phyloP scores from a whole-genome alignment of 495 filamentous ascomycete species.

The Tuber microsphaerosporum region DNA sequence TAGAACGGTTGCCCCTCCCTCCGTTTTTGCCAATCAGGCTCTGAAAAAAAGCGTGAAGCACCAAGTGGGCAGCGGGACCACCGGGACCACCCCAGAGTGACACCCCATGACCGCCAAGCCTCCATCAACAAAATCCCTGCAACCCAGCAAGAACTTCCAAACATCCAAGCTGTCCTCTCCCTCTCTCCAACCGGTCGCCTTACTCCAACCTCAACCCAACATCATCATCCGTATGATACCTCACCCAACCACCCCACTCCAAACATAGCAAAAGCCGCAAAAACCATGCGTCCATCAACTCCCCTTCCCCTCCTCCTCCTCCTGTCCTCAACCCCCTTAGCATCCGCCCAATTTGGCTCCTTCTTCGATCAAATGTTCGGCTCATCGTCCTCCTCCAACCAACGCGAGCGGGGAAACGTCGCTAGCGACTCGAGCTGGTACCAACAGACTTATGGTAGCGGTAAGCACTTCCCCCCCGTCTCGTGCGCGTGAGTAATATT shows the following conservation, averaged over 20 bases:
- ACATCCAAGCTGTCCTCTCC: neutral
- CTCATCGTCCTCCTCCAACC: constrained; percentile 47
- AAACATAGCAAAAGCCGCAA: neutral
- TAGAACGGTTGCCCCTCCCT: too few relatives aligned
- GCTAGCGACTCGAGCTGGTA: constrained; percentile 62
- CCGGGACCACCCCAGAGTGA: neutral
- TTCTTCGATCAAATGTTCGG: constrained; percentile 68
- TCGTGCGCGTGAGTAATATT: constrained; percentile 3
- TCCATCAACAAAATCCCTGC: neutral
- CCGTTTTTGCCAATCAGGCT: too few relatives aligned
- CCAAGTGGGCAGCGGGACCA: neutral
- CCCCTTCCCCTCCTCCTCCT: constrained; percentile 38
- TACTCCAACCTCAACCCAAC: constrained; percentile 15
- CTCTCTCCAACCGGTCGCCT: neutral
- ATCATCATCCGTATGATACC: neutral
- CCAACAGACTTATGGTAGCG: constrained; percentile 53
- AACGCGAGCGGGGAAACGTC: constrained; percentile 55
- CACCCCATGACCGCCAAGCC: constrained; percentile 14
- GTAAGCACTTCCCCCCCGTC: constrained; percentile 44
- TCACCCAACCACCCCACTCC: neutral
- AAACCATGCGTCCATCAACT: neutral
- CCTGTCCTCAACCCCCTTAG: constrained; percentile 48
- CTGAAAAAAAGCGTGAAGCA: neutral
- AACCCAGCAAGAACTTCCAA: neutral
- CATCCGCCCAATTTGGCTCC: constrained; percentile 56